phyloP scores from a whole-genome alignment of 192 early-diverging fungal genomes.

The Chytriomyces confervae region DNA sequence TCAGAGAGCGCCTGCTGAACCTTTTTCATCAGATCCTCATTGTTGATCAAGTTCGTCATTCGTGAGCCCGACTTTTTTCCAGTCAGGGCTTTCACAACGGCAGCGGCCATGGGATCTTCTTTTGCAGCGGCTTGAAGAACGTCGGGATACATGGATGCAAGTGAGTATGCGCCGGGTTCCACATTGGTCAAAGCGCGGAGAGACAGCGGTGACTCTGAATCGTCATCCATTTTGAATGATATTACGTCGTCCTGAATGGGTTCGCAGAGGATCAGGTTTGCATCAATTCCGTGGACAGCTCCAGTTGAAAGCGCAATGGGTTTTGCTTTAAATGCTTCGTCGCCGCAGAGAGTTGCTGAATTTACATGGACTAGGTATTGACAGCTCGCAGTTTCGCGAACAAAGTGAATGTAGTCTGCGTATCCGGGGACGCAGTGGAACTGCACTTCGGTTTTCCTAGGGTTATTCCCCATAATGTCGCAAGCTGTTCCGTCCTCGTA shows the following conservation, averaged over 20 bases:
- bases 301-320: not conserved
- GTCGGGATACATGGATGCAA: not conserved
- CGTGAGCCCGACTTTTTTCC: not conserved
- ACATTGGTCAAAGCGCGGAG: not conserved
- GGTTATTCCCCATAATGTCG: slow-evolving; percentile 64
- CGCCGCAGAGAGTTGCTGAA: slow-evolving; percentile 71
- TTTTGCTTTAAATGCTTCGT: slow-evolving; percentile 15
- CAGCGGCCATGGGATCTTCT: not conserved
- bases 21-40: slow-evolving; percentile 7
- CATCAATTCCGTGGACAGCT: not conserved
- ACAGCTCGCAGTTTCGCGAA: slow-evolving; percentile 73
- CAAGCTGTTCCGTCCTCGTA: slow-evolving; percentile 80
- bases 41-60: not conserved
- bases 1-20: slow-evolving; percentile 8
- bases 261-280: slow-evolving; percentile 1
- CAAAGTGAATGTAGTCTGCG: slow-evolving; percentile 62
- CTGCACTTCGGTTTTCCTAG: slow-evolving; percentile 76
- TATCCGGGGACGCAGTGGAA: slow-evolving; percentile 74
- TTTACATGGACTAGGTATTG: slow-evolving; percentile 77
- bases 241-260: not conserved
- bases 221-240: not conserved
- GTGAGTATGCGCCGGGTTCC: not conserved
- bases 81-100: not conserved
- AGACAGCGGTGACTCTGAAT: not conserved
- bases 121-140: not conserved